Base-by-base conservation (phyloP, 225 moss, liverwort and hornwort genomes). In the Rhytidiadelphus loreus region DNA sequence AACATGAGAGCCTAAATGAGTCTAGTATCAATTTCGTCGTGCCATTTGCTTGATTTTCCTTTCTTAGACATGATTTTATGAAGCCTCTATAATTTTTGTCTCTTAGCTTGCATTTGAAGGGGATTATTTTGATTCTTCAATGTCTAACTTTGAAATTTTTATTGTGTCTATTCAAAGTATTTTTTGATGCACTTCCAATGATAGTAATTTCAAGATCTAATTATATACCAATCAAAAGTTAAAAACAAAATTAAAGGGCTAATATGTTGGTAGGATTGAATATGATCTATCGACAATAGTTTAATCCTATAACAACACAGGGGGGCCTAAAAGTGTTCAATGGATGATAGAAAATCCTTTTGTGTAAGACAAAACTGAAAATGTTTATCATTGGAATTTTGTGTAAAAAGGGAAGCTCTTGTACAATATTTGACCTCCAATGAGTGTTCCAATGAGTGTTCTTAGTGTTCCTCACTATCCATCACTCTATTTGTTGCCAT, bases 1-100 rank as follows among this genome's bases (percentile, higher is more conserved):
- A 32, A 48, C 7, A 32, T 48, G 48, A 48, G 2, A 48, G 1
- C 2, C 20, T 32, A 18, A 18, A 7, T 32, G 3, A 35, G 13
- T 77, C 3, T 53, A 8, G 1, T 14, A 2, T 53, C 35, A 52
- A 76, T 13, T 76, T 52, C 33, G 22, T 4, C 4, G 5, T 30
- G 8, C 5, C 52, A 33, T 76, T 74, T 46, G 6, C 10, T 30
- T 12, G 12, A 50, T 48, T 35, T 52, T 22, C 5, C 8, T 13
- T 33, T 13, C 1, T 22, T 22, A 13, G 8, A 0, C 6, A 12
- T 35, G 8, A 76, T 52, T 13, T 53, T 6, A 0, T 0, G 0
- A 13, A 2, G 35, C 5, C 1, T 13, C 8, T 52, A 52, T 21
- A 22, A 13, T 13, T 17, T 33, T 22, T 13, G 22, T 22, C 33